Evolutionary conservation across 2,329 filamentous ascomycete species (phyloP).

Genomic region (Claviceps cyperi): DNA sequence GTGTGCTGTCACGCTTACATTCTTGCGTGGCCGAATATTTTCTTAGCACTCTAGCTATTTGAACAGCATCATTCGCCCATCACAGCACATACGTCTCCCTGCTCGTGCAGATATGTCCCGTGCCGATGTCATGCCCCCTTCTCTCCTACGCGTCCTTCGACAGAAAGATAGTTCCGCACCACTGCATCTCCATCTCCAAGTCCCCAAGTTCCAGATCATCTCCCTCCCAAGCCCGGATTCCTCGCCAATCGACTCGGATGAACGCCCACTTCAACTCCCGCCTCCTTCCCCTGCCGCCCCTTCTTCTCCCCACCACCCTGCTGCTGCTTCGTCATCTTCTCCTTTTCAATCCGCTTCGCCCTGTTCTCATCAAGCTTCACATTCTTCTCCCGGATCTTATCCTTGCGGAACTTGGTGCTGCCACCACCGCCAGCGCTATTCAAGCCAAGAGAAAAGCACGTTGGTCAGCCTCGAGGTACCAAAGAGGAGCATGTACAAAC

Average conservation of each 20-base stretch:
- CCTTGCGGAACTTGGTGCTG: constrained; percentile 55
- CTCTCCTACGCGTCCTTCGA: no score
- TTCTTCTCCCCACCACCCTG: constrained; percentile 13
- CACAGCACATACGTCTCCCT: no score
- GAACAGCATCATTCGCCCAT: no score
- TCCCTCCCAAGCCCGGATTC: constrained; percentile 6
- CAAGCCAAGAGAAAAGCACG: neutral
- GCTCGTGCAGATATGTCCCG: no score
- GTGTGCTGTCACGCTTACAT: no score
- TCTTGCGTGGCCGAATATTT: no score
- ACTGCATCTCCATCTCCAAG: no score
- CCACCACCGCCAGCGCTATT: constrained; percentile 64
- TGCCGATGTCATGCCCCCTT: no score
- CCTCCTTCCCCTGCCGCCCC: constrained; percentile 14
- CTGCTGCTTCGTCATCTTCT: constrained; percentile 23
- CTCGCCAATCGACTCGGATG: constrained; percentile 36
- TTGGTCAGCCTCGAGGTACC: neutral
- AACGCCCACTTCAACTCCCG: constrained; percentile 21
- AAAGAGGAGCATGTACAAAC: neutral
- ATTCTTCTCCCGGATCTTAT: constrained; percentile 78
- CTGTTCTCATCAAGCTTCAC: constrained; percentile 60
- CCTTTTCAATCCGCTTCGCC: constrained; percentile 30
- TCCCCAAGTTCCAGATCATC: neutral
- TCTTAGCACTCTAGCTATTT: no score
- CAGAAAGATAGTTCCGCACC: no score